Base-by-base conservation (phyloP, 2,329 filamentous ascomycete genomes). In the Scytalidium lignicola region DNA sequence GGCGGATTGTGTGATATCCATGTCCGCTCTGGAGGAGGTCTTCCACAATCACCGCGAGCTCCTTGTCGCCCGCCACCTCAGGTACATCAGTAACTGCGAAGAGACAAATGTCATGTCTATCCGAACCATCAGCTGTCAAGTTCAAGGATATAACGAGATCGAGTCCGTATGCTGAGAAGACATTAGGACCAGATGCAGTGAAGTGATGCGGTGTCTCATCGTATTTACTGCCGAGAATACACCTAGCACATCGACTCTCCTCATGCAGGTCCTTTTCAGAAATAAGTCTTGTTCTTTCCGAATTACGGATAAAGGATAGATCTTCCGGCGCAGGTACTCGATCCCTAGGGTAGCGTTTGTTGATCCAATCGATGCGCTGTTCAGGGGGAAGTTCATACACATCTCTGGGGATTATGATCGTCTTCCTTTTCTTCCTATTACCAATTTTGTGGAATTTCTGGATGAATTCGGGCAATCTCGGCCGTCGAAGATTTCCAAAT, bases 31-130 rank as follows among this genome's bases (percentile, higher is more conserved):
- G 48, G 15, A 53, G 41, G 43, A 51, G 48, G 26, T 53, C 51
- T 43, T 53, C 51, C 22, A 53, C 48, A 51, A 53, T 50, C 29
- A 48, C 45, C 28, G 48, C 32, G 17, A 51, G 45, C 41, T 19
- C 48, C 45, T 26, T 41, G 22, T 43, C 32, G 22, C 17, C 43
- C 23, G 28, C 12, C 44, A 49, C 28, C 18, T 49, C 47, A 41
- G 46, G 41, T 23, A 40, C 20, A 46, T 45, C 39, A 49, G 19
- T 39, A 49, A 49, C 39, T 41, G 50, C 50, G 12, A 51, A 46
- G 20, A 51, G 50, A 43, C 50, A 52, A 29, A 52, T 28, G 28
- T 52, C 47, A 41, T 52, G 39, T 49, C 43, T 51, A 29, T 45
- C 43, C 39, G 28, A 15, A 28, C 23, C 18, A 23, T 23, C 26